Evolutionary conservation across 2,329 filamentous ascomycete species (phyloP), one percentile per base, ranked within the genome.

Genomic region (Neonectria neomacrospora): DNA sequence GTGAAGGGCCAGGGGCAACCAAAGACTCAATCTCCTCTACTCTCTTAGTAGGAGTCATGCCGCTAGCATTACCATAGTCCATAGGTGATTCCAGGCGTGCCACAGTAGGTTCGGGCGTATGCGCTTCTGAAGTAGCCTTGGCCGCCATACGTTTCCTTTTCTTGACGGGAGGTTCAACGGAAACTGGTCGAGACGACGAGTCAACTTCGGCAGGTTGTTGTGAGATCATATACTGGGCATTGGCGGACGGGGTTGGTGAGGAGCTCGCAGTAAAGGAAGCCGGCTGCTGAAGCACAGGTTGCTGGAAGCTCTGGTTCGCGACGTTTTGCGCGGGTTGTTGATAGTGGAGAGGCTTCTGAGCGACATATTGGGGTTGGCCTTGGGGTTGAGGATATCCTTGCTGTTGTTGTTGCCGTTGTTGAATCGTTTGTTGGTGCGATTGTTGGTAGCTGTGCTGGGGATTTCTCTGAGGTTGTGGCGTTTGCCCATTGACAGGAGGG

Each of bases 111-210:
- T 80, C 78, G 2, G 69, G 66, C 5, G 67, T 69, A 7, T 69
- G 59, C 1, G 64, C 67, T 34, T 78, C 76, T 3, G 69, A 58
- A 5, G 66, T 68, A 39, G 57, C 71, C 67, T 76, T 81, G 2
- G 65, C 28, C 20, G 45, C 45, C 5, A 60, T 63, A 3, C 78
- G 75, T 64, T 81, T 82, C 41, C 79, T 77, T 71, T 79, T 81
- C 69, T 80, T 81, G 14, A 70, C 70, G 18, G 71, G 67, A 18
- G 75, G 74, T 22, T 79, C 77, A 39, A 64, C 63, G 10, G 67
- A 56, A 8, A 59, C 59, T 16, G 71, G 57, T 37, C 73, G 70
- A 12, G 64, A 55, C 18, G 65, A 64, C 7, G 63, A 68, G 28
- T 73, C 70, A 34, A 69, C 61, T 16, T 72, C 71, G 12, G 63